Base-by-base conservation (phyloP, 2,329 filamentous ascomycete genomes). In the Teratosphaeriaceae sp. region DNA sequence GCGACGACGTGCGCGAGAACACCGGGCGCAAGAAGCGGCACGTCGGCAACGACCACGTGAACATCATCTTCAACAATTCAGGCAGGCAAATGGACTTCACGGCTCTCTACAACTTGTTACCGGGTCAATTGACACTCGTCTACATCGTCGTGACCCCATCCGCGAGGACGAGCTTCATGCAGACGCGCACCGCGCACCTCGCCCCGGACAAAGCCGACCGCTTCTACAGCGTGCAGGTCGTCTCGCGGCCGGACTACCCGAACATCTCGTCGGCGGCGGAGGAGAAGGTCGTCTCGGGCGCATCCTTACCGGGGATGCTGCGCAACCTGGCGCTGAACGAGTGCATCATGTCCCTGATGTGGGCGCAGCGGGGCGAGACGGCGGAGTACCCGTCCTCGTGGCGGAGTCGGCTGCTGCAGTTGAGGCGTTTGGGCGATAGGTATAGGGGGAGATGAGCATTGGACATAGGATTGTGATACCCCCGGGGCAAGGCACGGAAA, bases 31-130 rank as follows among this genome's bases (percentile, higher is more conserved):
- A 98, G 71, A 98, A 98, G 66, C 77, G 82, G 2, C 94, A 97
- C 59, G 92, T 97, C 47, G 92, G 92, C 45, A 98, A 98, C 60
- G 92, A 97, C 64, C 94, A 87, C 63, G 92, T 98, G 60, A 97
- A 95, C 61, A 94, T 98, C 54, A 84, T 98, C 45, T 98, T 94
- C 74, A 98, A 98, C 63, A 88, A 94, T 58, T 96, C 89, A 2
- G 90, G 92, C n/a, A 33, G 40, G 33, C 84, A 85, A 0, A 97
- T 95, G 69, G 76, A 78, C 42, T 94, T 95, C 61, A 80, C 95
- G 61, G 95, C 87, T 0, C 41, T 50, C 4, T 48, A 45, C 31
- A 49, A 40, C 29, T 41, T 53, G 16, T 94, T 98, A 55, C 88
- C 88, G 0, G 94, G 88, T 0, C 85, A 90, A 44, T 95, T 98